Conservation (phyloP, 257 asterid species). For the Ilex aquifolium region DNA sequence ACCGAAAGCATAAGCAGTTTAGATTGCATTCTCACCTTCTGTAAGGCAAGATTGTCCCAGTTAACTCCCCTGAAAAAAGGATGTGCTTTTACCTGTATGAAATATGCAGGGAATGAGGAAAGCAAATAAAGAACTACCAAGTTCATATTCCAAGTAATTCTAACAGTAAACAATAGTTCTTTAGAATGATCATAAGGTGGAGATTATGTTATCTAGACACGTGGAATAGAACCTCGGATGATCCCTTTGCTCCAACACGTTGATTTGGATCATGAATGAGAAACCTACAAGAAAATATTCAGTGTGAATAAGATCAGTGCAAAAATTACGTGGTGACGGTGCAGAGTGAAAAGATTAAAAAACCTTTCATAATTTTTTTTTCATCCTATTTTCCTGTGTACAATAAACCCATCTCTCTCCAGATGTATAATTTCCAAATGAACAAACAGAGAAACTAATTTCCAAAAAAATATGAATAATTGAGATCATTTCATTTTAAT, state of each 20-base stretch:
- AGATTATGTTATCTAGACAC: conserved; percentile 1
- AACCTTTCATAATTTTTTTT: too few relatives aligned
- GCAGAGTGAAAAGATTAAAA: too few relatives aligned
- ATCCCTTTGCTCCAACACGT: conserved; percentile 88
- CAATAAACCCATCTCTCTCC: too few relatives aligned
- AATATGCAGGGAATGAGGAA: conserved; percentile 16
- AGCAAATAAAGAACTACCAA: conserved; percentile 8
- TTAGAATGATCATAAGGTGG: conserved; percentile 5
- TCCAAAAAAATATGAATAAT: too few relatives aligned
- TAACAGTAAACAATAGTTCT: conserved; percentile 6
- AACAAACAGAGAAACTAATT: too few relatives aligned
- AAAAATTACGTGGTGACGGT: too few relatives aligned
- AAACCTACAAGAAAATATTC: conserved; percentile 41
- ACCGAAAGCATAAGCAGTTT: not conserved
- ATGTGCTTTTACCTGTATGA: conserved; percentile 75
- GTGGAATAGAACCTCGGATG: conserved; percentile 59
- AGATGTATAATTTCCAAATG: too few relatives aligned
- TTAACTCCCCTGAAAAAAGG: conserved; percentile 83
- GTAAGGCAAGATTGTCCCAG: conserved; percentile 87
- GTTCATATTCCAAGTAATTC: conserved; percentile 13
- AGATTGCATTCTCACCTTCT: conserved; percentile 46
- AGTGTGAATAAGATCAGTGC: conserved; percentile 15
- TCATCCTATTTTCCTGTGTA: too few relatives aligned
- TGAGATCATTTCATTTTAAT: too few relatives aligned
- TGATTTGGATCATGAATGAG: conserved; percentile 76